A percentile compares a stretch with the other conserved stretches of the same genome.
Evolutionary conservation across 2,329 filamentous ascomycete species (phyloP).

Genomic region (Ascochyta viciae-villosae): DNA sequence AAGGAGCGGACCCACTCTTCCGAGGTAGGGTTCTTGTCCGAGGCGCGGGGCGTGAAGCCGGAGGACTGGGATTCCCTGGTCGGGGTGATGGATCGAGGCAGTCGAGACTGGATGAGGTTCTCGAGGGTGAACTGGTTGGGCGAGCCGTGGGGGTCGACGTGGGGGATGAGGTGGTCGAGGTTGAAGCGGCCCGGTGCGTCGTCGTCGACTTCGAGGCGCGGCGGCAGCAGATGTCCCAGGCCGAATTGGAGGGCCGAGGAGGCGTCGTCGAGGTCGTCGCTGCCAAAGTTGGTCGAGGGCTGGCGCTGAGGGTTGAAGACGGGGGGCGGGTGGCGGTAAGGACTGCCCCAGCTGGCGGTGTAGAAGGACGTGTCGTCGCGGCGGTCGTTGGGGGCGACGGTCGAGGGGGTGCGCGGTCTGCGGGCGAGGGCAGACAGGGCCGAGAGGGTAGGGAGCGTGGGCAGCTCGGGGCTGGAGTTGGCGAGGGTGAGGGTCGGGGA

Average conservation of each 20-base stretch:
- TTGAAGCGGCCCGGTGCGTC: conserved; percentile 46
- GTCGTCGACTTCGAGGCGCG: conserved; percentile 40
- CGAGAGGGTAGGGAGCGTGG: conserved; percentile 39
- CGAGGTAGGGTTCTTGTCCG: conserved; percentile 59
- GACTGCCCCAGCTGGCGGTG: conserved; percentile 91
- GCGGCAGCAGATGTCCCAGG: conserved; percentile 49
- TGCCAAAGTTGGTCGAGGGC: conserved; percentile 40
- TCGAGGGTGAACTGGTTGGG: conserved; percentile 48
- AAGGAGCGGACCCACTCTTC: conserved; percentile 89
- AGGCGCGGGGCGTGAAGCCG: conserved; percentile 36
- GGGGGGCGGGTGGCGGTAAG: conserved; percentile 74
- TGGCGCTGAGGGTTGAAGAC: conserved; percentile 41
- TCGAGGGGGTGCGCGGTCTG: conserved; percentile 45
- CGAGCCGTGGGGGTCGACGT: conserved; percentile 40
- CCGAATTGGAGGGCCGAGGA: conserved; percentile 48
- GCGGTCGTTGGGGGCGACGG: conserved; percentile 41
- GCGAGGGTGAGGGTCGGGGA: conserved; percentile 51
- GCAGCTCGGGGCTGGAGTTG: conserved; percentile 52
- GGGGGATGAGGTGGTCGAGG: conserved; percentile 50
- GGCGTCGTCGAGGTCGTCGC: conserved; percentile 50
- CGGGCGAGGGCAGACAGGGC: conserved; percentile 41
- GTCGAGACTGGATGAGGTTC: conserved; percentile 48
- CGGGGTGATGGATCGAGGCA: conserved; percentile 40
- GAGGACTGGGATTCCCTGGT: conserved; percentile 29
- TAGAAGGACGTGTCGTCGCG: conserved; percentile 63